Conservation (phyloP, 352 stramenopile genomes). For the Phytopythium kandeliae region DNA sequence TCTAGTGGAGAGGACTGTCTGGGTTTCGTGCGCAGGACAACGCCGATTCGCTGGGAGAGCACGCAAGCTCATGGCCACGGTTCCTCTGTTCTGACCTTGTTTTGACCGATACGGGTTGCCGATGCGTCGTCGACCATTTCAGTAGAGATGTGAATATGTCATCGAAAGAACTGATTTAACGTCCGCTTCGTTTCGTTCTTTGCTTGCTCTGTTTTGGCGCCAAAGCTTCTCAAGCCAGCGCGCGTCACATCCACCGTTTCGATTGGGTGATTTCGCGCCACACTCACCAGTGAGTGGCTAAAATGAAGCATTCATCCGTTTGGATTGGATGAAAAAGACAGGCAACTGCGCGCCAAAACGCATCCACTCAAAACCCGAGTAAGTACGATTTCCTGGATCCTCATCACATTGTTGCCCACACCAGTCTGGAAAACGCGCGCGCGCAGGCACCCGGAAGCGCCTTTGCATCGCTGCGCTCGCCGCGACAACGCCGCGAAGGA, state of each 20-base stretch:
- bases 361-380: not conserved
- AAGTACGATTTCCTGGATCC: not conserved
- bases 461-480: not conserved
- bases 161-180: not conserved
- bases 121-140: not conserved
- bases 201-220: conserved; percentile 7
- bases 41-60: no score
- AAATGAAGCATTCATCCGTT: not conserved
- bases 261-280: not conserved
- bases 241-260: not conserved
- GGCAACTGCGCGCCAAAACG: conserved; percentile 1
- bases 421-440: conserved; percentile 1
- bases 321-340: conserved; percentile 2
- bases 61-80: no score
- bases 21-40: no score
- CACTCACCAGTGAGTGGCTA: not conserved
- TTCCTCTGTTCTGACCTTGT: no score
- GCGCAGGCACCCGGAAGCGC: not conserved
- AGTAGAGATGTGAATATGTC: not conserved
- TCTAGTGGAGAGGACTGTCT: no score
- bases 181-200: no score
- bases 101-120: no score
- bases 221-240: not conserved
- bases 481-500: not conserved
- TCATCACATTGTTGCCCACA: not conserved